These are phyloP conservation scores for Colletotrichum abscissum DNA, from an alignment of 2,329 filamentous ascomycete species.

Conservation along the genomic window DNA sequence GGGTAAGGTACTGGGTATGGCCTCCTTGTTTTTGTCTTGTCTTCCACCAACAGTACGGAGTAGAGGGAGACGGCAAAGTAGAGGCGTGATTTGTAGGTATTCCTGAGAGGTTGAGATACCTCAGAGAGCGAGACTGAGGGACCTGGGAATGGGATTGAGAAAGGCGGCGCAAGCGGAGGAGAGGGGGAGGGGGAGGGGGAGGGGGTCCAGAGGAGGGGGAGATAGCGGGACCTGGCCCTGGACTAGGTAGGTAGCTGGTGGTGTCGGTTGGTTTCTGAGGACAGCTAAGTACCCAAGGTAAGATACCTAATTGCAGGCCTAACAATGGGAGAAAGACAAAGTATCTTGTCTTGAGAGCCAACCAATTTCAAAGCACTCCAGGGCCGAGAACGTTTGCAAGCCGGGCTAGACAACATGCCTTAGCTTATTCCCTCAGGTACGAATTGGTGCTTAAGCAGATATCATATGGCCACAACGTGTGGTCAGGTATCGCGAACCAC, in stretches of 20 bases:
- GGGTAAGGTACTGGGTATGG: too few species aligned
- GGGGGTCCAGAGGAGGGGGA: background rate
- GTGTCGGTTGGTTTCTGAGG: too few species aligned
- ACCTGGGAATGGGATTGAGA: conserved; percentile 2
- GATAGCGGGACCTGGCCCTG: background rate
- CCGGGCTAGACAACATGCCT: too few species aligned
- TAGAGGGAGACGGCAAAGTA: background rate
- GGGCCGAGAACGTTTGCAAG: too few species aligned
- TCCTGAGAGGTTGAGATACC: too few species aligned
- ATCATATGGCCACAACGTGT: too few species aligned
- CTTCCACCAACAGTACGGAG: background rate
- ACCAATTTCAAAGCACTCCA: too few species aligned
- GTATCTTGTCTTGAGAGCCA: background rate
- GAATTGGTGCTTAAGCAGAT: too few species aligned
- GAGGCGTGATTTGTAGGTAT: background rate
- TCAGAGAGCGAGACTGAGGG: background rate
- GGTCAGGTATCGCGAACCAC: background rate
- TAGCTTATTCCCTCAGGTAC: too few species aligned
- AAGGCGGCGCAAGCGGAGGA: conserved; percentile 5
- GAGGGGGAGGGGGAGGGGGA: conserved; percentile 1
- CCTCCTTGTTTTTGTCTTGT: background rate
- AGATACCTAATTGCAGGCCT: background rate
- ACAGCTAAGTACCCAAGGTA: background rate
- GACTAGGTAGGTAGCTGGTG: background rate
- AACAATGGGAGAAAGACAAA: background rate